Percentiles rank a stretch among this genome's conserved stretches.
These are phyloP conservation scores for Vigna radiata DNA, from an alignment of 306 rosid genomes.

Conservation along the genomic window DNA sequence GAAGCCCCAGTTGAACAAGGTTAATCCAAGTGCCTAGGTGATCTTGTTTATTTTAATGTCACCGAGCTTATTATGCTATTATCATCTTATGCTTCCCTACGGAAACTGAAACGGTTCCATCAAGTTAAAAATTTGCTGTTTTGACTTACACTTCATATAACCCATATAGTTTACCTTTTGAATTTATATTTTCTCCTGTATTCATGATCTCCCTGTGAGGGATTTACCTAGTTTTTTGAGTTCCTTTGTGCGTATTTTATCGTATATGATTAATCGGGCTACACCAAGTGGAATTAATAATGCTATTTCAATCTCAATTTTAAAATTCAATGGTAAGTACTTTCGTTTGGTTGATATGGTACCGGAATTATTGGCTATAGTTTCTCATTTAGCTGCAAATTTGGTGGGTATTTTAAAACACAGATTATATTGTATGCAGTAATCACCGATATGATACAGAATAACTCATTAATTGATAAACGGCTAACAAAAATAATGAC, in stretches of 20 bases:
- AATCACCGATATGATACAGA: background rate
- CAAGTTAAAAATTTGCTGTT: background rate
- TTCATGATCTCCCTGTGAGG: background rate
- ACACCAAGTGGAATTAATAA: background rate
- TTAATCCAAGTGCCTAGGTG: background rate
- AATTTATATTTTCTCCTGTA: background rate
- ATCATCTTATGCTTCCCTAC: background rate
- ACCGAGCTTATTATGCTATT: constrained; percentile 10
- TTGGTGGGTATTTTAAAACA: background rate
- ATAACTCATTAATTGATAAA: background rate
- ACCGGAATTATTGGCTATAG: background rate
- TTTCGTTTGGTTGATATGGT: background rate
- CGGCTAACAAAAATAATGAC: background rate
- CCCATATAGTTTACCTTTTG: background rate
- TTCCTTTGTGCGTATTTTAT: background rate
- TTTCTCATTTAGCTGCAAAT: background rate
- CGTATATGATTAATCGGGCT: too few species aligned
- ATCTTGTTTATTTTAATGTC: background rate
- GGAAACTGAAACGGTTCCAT: constrained; percentile 2
- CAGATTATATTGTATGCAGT: background rate
- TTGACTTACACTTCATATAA: background rate
- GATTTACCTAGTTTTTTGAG: background rate
- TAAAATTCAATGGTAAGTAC: background rate
- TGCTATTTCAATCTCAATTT: background rate
- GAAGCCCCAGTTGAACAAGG: constrained; percentile 51